Evolutionary conservation across 2,329 filamentous ascomycete species (phyloP).

Genomic region (Nemania sp.): DNA sequence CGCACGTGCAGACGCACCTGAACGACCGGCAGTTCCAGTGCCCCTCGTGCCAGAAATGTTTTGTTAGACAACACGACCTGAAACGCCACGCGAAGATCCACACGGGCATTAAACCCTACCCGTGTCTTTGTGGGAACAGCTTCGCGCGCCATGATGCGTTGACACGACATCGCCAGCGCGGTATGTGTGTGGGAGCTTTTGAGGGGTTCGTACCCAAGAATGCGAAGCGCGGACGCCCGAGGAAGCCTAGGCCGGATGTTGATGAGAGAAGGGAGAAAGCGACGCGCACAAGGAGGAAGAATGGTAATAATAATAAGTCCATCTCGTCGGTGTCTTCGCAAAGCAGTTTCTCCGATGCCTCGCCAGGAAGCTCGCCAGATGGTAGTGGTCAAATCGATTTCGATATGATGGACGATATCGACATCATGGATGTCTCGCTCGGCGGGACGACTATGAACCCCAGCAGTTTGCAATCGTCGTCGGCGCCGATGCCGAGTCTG

Average conservation of each 20-base stretch:
- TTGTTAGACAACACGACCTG: conserved; percentile 94
- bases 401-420: conserved; percentile 53
- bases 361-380: conserved; percentile 55
- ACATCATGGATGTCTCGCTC: conserved; percentile 51
- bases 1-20: conserved; percentile 95
- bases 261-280: conserved; percentile 61
- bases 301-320: conserved; percentile 59
- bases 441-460: conserved; percentile 44
- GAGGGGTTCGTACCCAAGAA: conserved; percentile 70
- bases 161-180: conserved; percentile 89
- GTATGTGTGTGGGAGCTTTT: conserved; percentile 95
- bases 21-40: conserved; percentile 95
- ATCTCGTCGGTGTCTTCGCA: conserved; percentile 53
- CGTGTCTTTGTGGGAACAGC: conserved; percentile 89
- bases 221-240: conserved; percentile 65
- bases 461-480: conserved; percentile 44
- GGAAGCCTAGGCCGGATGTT: conserved; percentile 63
- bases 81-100: conserved; percentile 98
- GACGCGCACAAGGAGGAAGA: conserved; percentile 58
- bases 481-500: conserved; percentile 46
- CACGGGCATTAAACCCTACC: conserved; percentile 92
- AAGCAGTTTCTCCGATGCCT: conserved; percentile 61
- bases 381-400: conserved; percentile 45
- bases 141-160: conserved; percentile 95
- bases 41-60: conserved; percentile 90